Percentiles rank a stretch among this genome's conserved stretches.
These are phyloP conservation scores for Sugiyamaella grinbergsii DNA, from an alignment of 1,139 yeast genomes.

Conservation along the genomic window DNA sequence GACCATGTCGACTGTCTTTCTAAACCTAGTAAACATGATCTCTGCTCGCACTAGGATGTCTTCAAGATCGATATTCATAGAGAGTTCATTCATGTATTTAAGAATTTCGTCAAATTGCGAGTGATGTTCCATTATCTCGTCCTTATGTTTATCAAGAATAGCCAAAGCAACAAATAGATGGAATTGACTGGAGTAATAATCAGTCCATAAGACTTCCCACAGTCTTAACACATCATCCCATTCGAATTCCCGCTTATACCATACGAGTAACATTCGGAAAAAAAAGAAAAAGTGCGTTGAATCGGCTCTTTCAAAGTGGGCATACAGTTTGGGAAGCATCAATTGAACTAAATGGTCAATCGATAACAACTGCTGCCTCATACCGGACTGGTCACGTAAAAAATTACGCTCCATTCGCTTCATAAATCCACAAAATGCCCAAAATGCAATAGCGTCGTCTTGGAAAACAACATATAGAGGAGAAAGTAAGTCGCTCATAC, in stretches of 20 bases:
- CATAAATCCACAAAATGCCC: constrained; percentile 90
- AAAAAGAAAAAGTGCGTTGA: constrained; percentile 89
- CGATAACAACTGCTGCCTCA: constrained; percentile 83
- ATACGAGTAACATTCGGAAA: constrained; percentile 89
- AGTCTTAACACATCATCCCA: constrained; percentile 76
- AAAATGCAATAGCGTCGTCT: constrained; percentile 80
- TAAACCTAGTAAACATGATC: constrained; percentile 73
- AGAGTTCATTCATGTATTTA: constrained; percentile 88
- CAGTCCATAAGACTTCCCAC: constrained; percentile 95
- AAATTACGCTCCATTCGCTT: constrained; percentile 94
- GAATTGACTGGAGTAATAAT: constrained; percentile 79
- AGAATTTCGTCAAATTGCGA: constrained; percentile 85
- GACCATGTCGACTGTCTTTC: constrained; percentile 74
- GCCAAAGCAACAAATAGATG: constrained; percentile 86
- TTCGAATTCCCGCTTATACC: constrained; percentile 91
- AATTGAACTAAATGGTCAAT: constrained; percentile 82
- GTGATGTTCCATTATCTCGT: constrained; percentile 72
- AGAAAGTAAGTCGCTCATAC: constrained; percentile 91
- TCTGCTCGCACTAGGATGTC: constrained; percentile 81
- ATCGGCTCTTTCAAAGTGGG: constrained; percentile 84
- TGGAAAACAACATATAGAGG: constrained; percentile 78
- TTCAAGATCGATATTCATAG: constrained; percentile 70
- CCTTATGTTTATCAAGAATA: constrained; percentile 81
- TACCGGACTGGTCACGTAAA: constrained; percentile 87
- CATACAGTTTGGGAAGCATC: constrained; percentile 81